Conservation (phyloP, 768 basidiomycete genomes). For the Psilocybe azurescens region DNA sequence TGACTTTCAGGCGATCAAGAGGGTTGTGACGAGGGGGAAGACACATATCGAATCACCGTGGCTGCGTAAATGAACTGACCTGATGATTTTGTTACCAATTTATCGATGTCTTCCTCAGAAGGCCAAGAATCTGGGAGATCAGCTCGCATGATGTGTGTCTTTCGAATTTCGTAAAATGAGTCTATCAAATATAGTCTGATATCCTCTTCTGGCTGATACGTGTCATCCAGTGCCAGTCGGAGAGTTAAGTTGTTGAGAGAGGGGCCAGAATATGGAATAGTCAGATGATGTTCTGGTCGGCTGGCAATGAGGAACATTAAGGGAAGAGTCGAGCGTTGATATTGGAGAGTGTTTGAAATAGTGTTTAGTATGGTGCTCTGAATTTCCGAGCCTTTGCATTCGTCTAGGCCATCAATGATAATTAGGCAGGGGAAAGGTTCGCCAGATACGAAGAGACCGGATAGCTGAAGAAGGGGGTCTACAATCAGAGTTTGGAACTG, state of each 20-base stretch:
- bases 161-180: neutral
- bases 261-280: neutral
- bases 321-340: neutral
- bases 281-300: conserved; percentile 15
- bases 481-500: conserved; percentile 18
- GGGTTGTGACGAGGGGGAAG: conserved; percentile 3
- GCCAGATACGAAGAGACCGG: neutral
- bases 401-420: conserved; percentile 26
- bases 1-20: neutral
- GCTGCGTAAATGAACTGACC: conserved; percentile 2
- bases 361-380: conserved; percentile 10
- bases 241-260: neutral
- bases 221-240: conserved; percentile 8
- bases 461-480: conserved; percentile 3
- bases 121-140: conserved; percentile 8
- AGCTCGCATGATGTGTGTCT: neutral
- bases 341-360: neutral
- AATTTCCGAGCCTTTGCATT: conserved; percentile 15
- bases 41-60: conserved; percentile 11
- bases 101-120: neutral
- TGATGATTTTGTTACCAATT: conserved; percentile 11
- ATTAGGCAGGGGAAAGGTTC: neutral
- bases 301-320: conserved; percentile 14
- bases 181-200: conserved; percentile 4
- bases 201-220: conserved; percentile 9